A percentile compares a stretch with the other conserved stretches of the same genome.
phyloP scores from a whole-genome alignment of 2,329 filamentous ascomycete genomes.

The Daldinia sp. region DNA sequence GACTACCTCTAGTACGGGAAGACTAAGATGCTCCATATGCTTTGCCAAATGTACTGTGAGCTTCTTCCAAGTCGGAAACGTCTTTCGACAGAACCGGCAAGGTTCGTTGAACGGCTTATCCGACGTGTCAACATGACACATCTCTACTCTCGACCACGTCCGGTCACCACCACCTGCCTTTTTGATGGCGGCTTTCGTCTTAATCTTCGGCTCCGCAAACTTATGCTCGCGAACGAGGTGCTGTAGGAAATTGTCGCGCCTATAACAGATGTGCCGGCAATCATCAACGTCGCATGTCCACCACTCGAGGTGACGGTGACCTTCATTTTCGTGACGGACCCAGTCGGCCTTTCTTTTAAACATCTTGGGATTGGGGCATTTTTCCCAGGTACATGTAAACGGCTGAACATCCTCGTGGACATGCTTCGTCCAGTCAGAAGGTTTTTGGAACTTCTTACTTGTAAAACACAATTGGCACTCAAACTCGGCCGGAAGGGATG shows the following conservation, averaged over 20 bases:
- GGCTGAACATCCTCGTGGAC: conserved; percentile 93
- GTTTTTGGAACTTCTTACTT: conserved; percentile 85
- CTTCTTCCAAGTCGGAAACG: conserved; percentile 88
- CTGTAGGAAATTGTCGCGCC: conserved; percentile 92
- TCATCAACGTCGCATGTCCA: conserved; percentile 86
- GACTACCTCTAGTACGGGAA: conserved; percentile 76
- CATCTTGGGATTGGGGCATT: conserved; percentile 84
- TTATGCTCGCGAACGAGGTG: conserved; percentile 94
- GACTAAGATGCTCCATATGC: conserved; percentile 91
- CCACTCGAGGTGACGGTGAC: conserved; percentile 88
- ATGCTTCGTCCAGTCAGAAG: conserved; percentile 96
- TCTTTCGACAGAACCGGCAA: conserved; percentile 86
- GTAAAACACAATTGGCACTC: conserved; percentile 90
- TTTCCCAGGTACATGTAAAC: conserved; percentile 89
- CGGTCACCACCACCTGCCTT: conserved; percentile 65
- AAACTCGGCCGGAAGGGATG: conserved; percentile 81
- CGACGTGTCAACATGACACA: conserved; percentile 75
- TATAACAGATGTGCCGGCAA: conserved; percentile 82
- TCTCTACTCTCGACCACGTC: conserved; percentile 80
- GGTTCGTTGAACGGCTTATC: conserved; percentile 76
- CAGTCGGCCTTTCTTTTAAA: conserved; percentile 97
- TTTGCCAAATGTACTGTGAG: conserved; percentile 91
- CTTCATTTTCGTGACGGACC: conserved; percentile 93
- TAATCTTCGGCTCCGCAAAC: conserved; percentile 80
- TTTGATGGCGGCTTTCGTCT: conserved; percentile 74